These are phyloP conservation scores for Saccharomyces hybrid DNA, from an alignment of 1,139 yeast genomes.

Conservation along the genomic window DNA sequence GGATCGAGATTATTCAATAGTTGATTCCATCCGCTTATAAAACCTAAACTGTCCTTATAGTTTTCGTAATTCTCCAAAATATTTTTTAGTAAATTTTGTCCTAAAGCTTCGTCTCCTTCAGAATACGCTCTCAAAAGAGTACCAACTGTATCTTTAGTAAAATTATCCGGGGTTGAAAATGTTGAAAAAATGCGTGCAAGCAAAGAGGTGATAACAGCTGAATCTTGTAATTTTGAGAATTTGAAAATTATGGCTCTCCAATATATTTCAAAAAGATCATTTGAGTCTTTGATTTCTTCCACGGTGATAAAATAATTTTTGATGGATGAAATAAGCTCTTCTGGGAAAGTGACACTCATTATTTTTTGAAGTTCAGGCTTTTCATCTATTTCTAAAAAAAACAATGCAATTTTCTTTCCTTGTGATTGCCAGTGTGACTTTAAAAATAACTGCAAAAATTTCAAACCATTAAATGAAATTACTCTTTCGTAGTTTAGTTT, in stretches of 20 bases:
- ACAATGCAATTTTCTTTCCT: conserved; percentile 39
- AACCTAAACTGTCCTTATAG: conserved; percentile 17
- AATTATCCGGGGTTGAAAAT: conserved; percentile 13
- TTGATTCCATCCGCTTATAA: conserved; percentile 22
- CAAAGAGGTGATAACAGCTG: conserved; percentile 9
- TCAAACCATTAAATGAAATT: conserved; percentile 38
- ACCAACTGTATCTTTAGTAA: conserved; percentile 26
- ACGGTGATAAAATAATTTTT: background rate
- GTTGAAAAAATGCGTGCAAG: conserved; percentile 7
- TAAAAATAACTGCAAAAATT: conserved; percentile 45
- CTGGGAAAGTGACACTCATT: conserved; percentile 16
- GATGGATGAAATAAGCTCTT: conserved; percentile 13
- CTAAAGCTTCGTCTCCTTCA: conserved; percentile 3
- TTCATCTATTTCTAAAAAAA: conserved; percentile 35
- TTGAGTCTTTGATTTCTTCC: conserved; percentile 4
- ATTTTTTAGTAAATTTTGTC: conserved; percentile 4
- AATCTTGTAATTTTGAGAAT: conserved; percentile 11
- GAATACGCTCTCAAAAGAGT: conserved; percentile 11
- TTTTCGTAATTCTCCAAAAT: conserved; percentile 9
- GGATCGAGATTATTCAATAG: conserved; percentile 10
- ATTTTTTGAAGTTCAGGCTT: conserved; percentile 12
- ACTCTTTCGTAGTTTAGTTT: conserved; percentile 41
- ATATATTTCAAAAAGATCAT: conserved; percentile 33
- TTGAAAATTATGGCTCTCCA: conserved; percentile 27
- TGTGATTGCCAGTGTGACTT: conserved; percentile 33